Percentiles rank a stretch among this genome's conserved stretches.
These are phyloP conservation scores for Leccinum rimulosum DNA, from an alignment of 768 basidiomycete genomes.

Conservation along the genomic window DNA sequence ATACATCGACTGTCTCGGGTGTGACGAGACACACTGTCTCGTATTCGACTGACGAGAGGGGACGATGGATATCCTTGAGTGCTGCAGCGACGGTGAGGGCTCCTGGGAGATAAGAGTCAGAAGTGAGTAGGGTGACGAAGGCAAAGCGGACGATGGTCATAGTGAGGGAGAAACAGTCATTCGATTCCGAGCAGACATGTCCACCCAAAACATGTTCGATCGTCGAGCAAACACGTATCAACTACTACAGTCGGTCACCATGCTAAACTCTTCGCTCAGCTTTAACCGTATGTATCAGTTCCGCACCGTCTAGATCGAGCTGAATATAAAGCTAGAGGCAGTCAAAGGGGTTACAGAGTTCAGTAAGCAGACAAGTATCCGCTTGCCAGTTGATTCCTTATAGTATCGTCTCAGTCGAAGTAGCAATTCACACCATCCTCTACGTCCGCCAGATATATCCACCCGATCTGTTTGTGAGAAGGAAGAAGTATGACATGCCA, in stretches of 20 bases:
- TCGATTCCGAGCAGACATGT: not conserved
- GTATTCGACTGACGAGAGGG: slow-evolving; percentile 41
- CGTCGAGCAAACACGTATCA: slow-evolving; percentile 17
- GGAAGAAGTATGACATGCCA: slow-evolving; percentile 87
- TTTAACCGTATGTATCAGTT: slow-evolving; percentile 36
- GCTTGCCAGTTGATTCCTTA: slow-evolving; percentile 4
- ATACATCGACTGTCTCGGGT: slow-evolving; percentile 87
- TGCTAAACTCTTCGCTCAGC: slow-evolving; percentile 32
- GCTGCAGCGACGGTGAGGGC: slow-evolving; percentile 85
- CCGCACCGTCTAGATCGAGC: not conserved
- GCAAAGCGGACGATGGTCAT: slow-evolving; percentile 70
- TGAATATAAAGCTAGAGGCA: slow-evolving; percentile 44
- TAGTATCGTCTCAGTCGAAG: slow-evolving; percentile 73
- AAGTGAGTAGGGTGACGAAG: slow-evolving; percentile 90
- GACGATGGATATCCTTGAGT: slow-evolving; percentile 68
- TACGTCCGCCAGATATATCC: slow-evolving; percentile 92
- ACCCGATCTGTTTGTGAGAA: slow-evolving; percentile 77
- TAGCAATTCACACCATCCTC: slow-evolving; percentile 88
- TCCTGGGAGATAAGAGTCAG: slow-evolving; percentile 90
- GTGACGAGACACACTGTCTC: slow-evolving; percentile 89
- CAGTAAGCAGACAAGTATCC: slow-evolving; percentile 42
- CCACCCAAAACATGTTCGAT: not conserved
- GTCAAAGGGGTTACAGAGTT: slow-evolving; percentile 68
- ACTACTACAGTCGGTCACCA: slow-evolving; percentile 5
- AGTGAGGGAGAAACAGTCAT: slow-evolving; percentile 13